phyloP scores from a whole-genome alignment of 345 rosid genomes.

The Lagerstroemia speciosa region DNA sequence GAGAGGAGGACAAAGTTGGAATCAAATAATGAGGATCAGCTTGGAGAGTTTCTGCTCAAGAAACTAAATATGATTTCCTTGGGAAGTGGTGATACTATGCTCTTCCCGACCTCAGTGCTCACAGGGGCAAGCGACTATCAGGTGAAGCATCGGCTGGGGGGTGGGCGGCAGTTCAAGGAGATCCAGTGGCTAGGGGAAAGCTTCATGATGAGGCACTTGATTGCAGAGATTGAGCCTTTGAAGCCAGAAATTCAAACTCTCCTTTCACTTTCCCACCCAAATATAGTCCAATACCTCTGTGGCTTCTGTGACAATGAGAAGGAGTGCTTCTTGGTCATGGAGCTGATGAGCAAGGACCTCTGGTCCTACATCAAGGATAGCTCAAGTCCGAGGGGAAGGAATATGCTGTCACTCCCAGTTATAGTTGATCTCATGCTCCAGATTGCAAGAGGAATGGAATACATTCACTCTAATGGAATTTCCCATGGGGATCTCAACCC shows the following conservation, averaged over 20 bases:
- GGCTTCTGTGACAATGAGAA: conserved; percentile 71
- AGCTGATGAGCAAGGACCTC: conserved; percentile 73
- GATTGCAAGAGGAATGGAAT: conserved; percentile 90
- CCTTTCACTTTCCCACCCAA: conserved; percentile 77
- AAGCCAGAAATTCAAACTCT: conserved; percentile 44
- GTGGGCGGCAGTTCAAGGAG: conserved; percentile 64
- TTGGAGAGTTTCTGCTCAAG: conserved; percentile 54
- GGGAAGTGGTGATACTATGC: conserved; percentile 25
- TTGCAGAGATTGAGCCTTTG: conserved; percentile 44
- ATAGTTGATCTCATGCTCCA: conserved; percentile 85
- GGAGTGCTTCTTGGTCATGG: conserved; percentile 68
- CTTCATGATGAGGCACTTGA: conserved; percentile 57
- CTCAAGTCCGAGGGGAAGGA: conserved; percentile 50
- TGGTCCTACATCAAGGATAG: conserved; percentile 56
- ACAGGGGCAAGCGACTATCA: conserved; percentile 58
- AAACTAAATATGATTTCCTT: conserved; percentile 37
- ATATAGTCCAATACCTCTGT: conserved; percentile 59
- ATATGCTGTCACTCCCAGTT: conserved; percentile 48
- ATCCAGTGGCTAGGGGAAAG: conserved; percentile 84
- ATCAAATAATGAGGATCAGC: conserved; percentile 48
- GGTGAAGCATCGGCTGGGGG: conserved; percentile 59
- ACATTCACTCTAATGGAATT: conserved; percentile 55
- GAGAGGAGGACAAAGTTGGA: conserved; percentile 41
- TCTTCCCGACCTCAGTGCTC: conserved; percentile 58
- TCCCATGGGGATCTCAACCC: conserved; percentile 74